Evolutionary conservation across 805 yeast genomes (phyloP), one percentile per base, ranked within the genome.

Genomic region (Candida chilensis): DNA sequence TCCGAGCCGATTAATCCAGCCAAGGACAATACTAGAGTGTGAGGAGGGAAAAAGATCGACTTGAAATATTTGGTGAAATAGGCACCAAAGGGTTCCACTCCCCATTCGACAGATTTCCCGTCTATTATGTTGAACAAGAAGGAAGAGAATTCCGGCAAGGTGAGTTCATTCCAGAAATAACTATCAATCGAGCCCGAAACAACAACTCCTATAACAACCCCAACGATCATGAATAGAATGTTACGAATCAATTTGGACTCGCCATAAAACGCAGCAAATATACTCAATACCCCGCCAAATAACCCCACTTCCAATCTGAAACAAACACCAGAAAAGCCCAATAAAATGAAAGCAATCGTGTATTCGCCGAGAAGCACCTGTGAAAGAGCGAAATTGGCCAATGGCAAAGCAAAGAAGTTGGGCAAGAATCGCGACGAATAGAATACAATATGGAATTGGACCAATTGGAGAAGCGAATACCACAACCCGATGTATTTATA

Each of bases 351-450:
- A 0, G 70, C 61, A 5, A 59, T 37, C n/a, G n/a, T n/a, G 36
- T 59, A 57, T 28, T 69, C 60, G 8, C 78, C 84, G 13, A 41
- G 38, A 11, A 84, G 39, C 11, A 75, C 41, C 43, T 60, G 61
- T 4, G 74, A 60, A 26, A 80, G 39, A 0, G 81, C 80, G 27
- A 56, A 42, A 32, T 71, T 70, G 4, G 79, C 78, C 21, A 84
- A 45, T 3, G 96, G 96, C 32, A 90, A 57, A 2, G 82, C 87
- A 34, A 88, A 57, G 41, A 80, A 81, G 52, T 90, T 90, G n/a
- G 96, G 96, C 34, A 90, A 60, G 0, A 94, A 74, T 40, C 96
- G 65, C 3, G 95, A 67, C n/a, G 83, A 64, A 48, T 90, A 90
- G 57, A 63, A 90, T 36, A 79, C 54, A 13, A 85, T 37, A 48